Evolutionary conservation across 768 basidiomycete species (phyloP).

Genomic region (Tephrocybe rancida): DNA sequence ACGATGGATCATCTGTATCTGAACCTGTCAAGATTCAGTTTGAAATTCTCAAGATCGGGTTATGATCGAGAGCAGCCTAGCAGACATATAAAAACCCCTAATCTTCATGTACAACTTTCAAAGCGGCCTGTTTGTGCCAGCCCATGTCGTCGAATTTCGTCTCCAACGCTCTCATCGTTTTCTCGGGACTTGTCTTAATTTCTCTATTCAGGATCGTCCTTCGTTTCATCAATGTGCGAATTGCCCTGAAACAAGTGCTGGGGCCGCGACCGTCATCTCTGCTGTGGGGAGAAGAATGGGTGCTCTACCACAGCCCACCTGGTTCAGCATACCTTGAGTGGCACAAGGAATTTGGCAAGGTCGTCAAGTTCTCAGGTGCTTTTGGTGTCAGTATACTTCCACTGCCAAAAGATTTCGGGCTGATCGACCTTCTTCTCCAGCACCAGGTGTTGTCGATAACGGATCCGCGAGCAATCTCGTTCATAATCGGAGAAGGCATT

Average conservation of each 20-base stretch:
- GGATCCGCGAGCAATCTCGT: conserved; percentile 53
- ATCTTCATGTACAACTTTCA: not conserved
- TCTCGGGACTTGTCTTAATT: conserved; percentile 29
- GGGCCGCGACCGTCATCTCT: conserved; percentile 51
- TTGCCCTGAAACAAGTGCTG: conserved; percentile 46
- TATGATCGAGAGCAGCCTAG: conserved; percentile 17
- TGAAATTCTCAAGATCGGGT: conserved; percentile 2
- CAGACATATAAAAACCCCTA: conserved; percentile 16
- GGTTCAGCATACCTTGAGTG: conserved; percentile 54
- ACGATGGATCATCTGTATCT: no score
- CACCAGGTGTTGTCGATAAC: conserved; percentile 61
- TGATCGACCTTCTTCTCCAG: conserved; percentile 30
- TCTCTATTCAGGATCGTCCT: conserved; percentile 33
- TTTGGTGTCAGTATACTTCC: conserved; percentile 39
- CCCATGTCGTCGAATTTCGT: conserved; percentile 27
- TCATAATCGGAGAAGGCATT: conserved; percentile 54
- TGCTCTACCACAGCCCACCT: conserved; percentile 53
- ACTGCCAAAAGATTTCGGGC: conserved; percentile 4
- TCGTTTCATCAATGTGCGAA: conserved; percentile 33
- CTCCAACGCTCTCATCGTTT: conserved; percentile 27
- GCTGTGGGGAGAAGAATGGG: conserved; percentile 66
- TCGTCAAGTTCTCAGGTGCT: conserved; percentile 58
- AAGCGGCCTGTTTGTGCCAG: not conserved
- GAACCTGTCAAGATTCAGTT: conserved; percentile 2
- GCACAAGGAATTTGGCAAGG: conserved; percentile 54